Evolutionary conservation across 805 yeast genomes (phyloP).

Genomic region (Saccharomycopsis malanga): DNA sequence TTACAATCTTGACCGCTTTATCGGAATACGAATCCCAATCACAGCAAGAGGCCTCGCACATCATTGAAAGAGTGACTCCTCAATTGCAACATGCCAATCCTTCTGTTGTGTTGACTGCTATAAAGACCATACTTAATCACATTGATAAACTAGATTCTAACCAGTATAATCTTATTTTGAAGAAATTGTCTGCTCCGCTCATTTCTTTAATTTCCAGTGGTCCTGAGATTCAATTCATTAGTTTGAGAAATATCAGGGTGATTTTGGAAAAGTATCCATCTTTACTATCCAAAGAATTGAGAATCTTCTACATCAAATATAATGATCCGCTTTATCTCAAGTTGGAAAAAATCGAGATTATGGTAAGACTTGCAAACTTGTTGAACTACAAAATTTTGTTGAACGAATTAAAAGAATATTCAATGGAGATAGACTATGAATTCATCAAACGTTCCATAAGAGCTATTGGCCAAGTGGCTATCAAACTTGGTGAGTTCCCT

Average conservation of each 20-base stretch:
- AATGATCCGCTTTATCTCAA: slow-evolving; percentile 77
- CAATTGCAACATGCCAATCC: slow-evolving; percentile 97
- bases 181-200: slow-evolving; percentile 75
- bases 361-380: slow-evolving; percentile 53
- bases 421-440: slow-evolving; percentile 79
- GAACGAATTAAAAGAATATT: slow-evolving; percentile 70
- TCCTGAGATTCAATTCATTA: slow-evolving; percentile 93
- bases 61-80: slow-evolving; percentile 84
- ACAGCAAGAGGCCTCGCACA: slow-evolving; percentile 66
- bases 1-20: slow-evolving; percentile 76
- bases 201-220: slow-evolving; percentile 83
- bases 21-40: slow-evolving; percentile 58
- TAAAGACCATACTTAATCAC: slow-evolving; percentile 74
- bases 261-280: slow-evolving; percentile 84
- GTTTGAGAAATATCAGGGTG: slow-evolving; percentile 83
- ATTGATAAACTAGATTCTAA: slow-evolving; percentile 38
- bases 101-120: slow-evolving; percentile 80
- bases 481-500: slow-evolving; percentile 45
- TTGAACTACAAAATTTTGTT: slow-evolving; percentile 51
- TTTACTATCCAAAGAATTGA: slow-evolving; percentile 66
- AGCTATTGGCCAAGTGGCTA: slow-evolving; percentile 67
- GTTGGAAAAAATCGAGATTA: slow-evolving; percentile 67
- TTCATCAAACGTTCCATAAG: slow-evolving; percentile 60
- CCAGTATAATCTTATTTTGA: slow-evolving; percentile 37
- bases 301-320: slow-evolving; percentile 86